phyloP scores from a whole-genome alignment of 305 asterid species.

The Vinca major region DNA sequence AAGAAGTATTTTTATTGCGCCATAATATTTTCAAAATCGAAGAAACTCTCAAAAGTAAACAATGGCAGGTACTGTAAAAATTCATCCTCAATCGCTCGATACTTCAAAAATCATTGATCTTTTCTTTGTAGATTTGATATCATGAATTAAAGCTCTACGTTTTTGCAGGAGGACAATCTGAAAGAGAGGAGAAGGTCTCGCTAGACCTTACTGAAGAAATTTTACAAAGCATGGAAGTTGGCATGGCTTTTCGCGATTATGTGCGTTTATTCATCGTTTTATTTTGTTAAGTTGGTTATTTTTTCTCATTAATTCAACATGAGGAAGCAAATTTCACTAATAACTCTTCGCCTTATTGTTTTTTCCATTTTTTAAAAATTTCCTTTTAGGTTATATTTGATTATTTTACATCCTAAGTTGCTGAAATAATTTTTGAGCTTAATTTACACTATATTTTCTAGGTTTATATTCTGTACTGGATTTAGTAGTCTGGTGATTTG shows the following conservation, averaged over 20 bases:
- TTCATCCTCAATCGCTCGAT: background rate
- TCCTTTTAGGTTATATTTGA: background rate
- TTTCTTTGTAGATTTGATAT: too few species aligned
- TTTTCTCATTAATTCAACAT: background rate
- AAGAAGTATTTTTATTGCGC: background rate
- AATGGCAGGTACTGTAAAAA: slow-evolving; percentile 13
- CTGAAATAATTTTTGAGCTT: background rate
- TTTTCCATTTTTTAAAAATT: background rate
- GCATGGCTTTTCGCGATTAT: slow-evolving; percentile 90
- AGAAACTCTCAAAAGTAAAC: background rate
- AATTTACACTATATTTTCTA: background rate
- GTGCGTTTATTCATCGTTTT: slow-evolving; percentile 26
- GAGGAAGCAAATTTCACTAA: background rate
- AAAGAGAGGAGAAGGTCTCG: slow-evolving; percentile 77
- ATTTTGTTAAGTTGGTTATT: background rate
- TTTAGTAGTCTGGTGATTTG: background rate
- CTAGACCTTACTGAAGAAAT: slow-evolving; percentile 86
- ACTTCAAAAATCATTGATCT: background rate
- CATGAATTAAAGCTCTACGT: background rate
- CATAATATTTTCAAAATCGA: background rate
- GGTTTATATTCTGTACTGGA: background rate
- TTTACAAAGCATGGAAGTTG: slow-evolving; percentile 96
- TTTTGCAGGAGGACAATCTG: slow-evolving; percentile 49
- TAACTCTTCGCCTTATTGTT: background rate
- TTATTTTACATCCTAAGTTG: background rate